Percentiles rank a stretch among this genome's conserved stretches.
These are phyloP conservation scores for Aspergillus niger DNA, from an alignment of 2,329 filamentous ascomycete species.

Conservation along the genomic window DNA sequence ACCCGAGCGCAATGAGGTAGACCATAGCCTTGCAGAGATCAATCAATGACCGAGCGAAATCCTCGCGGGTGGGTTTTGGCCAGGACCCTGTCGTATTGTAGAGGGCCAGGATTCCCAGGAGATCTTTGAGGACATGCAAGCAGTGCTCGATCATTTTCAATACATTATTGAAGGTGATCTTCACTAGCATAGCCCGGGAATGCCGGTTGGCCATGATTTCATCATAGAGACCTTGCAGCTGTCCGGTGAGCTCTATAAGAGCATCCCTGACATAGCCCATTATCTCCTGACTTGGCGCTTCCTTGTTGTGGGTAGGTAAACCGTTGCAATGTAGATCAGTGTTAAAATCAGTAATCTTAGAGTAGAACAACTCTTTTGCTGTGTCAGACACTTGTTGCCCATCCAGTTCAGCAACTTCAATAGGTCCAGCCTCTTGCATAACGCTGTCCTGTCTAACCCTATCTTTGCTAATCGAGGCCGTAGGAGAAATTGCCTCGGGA, in stretches of 20 bases:
- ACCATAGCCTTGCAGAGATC: conserved; percentile 37
- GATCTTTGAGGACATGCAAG: conserved; percentile 28
- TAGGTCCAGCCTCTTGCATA: conserved; percentile 15
- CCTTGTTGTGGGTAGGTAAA: conserved; percentile 15
- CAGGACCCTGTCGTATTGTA: conserved; percentile 37
- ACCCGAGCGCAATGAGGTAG: conserved; percentile 38
- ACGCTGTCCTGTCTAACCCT: conserved; percentile 1
- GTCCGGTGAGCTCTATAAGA: conserved; percentile 29
- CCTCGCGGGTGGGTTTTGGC: conserved; percentile 32
- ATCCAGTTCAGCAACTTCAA: conserved; percentile 40
- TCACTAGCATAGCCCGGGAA: conserved; percentile 20
- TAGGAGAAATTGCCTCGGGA: conserved; percentile 1
- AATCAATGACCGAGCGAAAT: conserved; percentile 30
- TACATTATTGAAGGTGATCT: conserved; percentile 26
- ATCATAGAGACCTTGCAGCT: conserved; percentile 28
- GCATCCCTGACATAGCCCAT: conserved; percentile 36
- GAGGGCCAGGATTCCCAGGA: conserved; percentile 28
- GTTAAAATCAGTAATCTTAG: conserved; percentile 25
- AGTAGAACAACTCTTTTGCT: conserved; percentile 12
- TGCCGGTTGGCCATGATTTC: conserved; percentile 28
- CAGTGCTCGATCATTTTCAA: conserved; percentile 38
- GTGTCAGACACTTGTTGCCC: conserved; percentile 34
- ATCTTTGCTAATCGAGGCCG: conserved; percentile 8
- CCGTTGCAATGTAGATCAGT: conserved; percentile 18
- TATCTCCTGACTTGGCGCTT: conserved; percentile 23